These are phyloP conservation scores for Dentipellis fragilis DNA, from an alignment of 768 basidiomycete species.

Conservation along the genomic window DNA sequence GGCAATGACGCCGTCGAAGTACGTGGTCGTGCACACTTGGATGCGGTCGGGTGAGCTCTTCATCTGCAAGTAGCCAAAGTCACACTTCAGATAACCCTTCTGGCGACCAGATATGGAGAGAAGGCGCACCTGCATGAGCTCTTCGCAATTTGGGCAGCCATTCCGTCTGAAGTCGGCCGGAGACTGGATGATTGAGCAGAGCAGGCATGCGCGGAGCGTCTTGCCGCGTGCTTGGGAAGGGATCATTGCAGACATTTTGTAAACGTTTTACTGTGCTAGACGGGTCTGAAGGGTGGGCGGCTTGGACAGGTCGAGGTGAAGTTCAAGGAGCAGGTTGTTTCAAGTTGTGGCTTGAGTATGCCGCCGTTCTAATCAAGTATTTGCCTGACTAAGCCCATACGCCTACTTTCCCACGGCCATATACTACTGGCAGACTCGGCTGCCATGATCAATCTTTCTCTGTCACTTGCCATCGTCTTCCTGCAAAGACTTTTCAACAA, in stretches of 20 bases:
- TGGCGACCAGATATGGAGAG: neutral
- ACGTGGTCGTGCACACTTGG: constrained; percentile 76
- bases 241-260: constrained; percentile 26
- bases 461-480: too few relatives aligned
- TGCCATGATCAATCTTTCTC: too few relatives aligned
- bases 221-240: constrained; percentile 57
- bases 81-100: neutral
- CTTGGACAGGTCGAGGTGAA: too few relatives aligned
- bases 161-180: constrained; percentile 72
- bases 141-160: constrained; percentile 97
- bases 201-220: constrained; percentile 79
- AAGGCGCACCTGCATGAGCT: constrained; percentile 72
- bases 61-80: constrained; percentile 43
- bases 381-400: too few relatives aligned
- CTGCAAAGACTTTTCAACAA: too few relatives aligned
- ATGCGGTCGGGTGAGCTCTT: constrained; percentile 81
- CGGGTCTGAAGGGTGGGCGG: too few relatives aligned
- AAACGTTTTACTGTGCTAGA: too few relatives aligned
- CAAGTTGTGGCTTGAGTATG: too few relatives aligned
- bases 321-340: too few relatives aligned
- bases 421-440: too few relatives aligned
- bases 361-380: too few relatives aligned
- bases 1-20: constrained; percentile 88
- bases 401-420: too few relatives aligned
- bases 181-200: constrained; percentile 86